Base-by-base conservation (phyloP, 345 rosid genomes). In the Boechera divaricarpa region DNA sequence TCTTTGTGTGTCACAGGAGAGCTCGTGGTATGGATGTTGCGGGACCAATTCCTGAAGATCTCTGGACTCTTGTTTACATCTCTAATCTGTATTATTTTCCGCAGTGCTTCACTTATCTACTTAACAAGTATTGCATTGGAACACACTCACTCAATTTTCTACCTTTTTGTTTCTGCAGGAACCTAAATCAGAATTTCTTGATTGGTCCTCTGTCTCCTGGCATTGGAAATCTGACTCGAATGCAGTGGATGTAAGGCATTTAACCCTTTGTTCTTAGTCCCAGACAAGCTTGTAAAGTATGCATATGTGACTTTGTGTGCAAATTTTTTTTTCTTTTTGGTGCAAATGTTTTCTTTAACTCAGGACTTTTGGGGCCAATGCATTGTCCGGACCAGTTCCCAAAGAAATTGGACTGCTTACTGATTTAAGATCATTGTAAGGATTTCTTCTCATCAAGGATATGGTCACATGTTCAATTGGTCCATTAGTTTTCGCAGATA, bases 361-460 rank as follows among this genome's bases (percentile, higher is more conserved):
- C 80, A 93, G 97, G 91, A 67, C 8, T 55, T 0, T 91, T 71
- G 89, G 87, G 42, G 83, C 77, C 41, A 88, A 91, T 78, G 77
- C 88, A 3, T 59, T 88, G 63, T 86, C 87, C 3, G 94, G 92
- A 57, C 89, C 88, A 60, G 67, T 91, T 63, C 97, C 94, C 5
- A 82, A 69, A 73, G 94, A 91, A 80, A 79, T 91, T 35, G 94
- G 97, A n/a, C 44, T 72, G 63, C 92, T 89, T 72, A 79, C 87
- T 52, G 88, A 85, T 67, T 76, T 89, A 73, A 55, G 76, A 53
- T 38, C 38, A 18, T 16, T 91, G 97, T 89, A 87, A 82, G 88
- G 52, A 55, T 47, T 44, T 52, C 15, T 29, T 52, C 15, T 29
- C 56, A 51, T 21, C 56, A 24, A 5, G 12, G 38, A 26, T n/a